A percentile compares a stretch with the other conserved stretches of the same genome.
Conservation (phyloP, 2,329 filamentous ascomycete genomes). For the Aspergillus sp. region DNA sequence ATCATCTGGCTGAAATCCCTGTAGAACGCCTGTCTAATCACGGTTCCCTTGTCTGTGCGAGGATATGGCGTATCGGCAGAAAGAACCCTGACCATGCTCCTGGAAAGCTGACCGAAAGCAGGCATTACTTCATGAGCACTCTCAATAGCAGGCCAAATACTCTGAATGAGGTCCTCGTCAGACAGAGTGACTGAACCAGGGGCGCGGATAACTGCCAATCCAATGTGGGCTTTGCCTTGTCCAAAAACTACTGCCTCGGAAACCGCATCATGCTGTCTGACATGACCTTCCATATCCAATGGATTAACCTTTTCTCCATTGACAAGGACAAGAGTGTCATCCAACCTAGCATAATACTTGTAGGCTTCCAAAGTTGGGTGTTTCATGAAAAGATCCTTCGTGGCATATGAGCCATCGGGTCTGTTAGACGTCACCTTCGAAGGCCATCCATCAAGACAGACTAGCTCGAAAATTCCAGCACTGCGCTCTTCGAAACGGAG, state of each 20-base stretch:
- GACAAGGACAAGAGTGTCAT: constrained; percentile 44
- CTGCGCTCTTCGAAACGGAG: constrained; percentile 36
- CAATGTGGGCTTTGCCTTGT: constrained; percentile 48
- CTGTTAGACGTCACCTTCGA: constrained; percentile 41
- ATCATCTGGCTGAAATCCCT: constrained; percentile 44
- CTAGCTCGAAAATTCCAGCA: constrained; percentile 32
- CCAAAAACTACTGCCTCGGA: constrained; percentile 57
- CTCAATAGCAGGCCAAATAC: constrained; percentile 48
- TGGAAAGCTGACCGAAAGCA: constrained; percentile 50
- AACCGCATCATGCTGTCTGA: constrained; percentile 50
- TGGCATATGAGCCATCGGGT: constrained; percentile 45
- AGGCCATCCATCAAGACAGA: constrained; percentile 33
- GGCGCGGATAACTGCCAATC: constrained; percentile 50
- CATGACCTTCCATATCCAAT: constrained; percentile 48
- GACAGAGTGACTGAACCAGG: constrained; percentile 39
- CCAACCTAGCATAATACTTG: constrained; percentile 44
- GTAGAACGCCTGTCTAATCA: constrained; percentile 50
- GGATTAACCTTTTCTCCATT: constrained; percentile 50
- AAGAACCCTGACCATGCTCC: constrained; percentile 50
- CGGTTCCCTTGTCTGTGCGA: constrained; percentile 52
- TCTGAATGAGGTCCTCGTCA: constrained; percentile 43
- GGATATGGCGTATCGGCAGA: constrained; percentile 43
- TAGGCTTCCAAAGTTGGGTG: constrained; percentile 44
- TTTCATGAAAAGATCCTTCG: constrained; percentile 45
- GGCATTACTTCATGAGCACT: constrained; percentile 48